phyloP scores from a whole-genome alignment of 495 filamentous ascomycete genomes.

The Opeltia flavorubescens region DNA sequence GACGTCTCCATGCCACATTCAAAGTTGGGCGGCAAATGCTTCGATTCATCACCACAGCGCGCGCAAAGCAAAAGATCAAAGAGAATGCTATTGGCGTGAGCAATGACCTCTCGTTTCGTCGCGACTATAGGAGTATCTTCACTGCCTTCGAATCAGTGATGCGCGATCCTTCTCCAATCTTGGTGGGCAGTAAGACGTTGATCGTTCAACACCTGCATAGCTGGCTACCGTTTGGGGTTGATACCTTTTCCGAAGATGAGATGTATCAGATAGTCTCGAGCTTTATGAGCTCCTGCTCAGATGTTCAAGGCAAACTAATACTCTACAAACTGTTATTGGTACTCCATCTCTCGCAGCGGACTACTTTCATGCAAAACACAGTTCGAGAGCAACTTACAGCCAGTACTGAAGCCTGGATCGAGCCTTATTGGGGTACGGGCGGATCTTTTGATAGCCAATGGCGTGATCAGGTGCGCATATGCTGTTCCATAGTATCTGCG shows the following conservation, averaged over 20 bases:
- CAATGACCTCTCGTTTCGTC: constrained; percentile 59
- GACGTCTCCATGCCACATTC: constrained; percentile 78
- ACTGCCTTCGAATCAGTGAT: constrained; percentile 79
- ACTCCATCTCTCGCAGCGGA: constrained; percentile 69
- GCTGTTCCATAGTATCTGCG: constrained; percentile 77
- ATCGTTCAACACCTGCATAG: constrained; percentile 94
- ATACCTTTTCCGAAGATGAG: constrained; percentile 64
- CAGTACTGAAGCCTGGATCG: constrained; percentile 82
- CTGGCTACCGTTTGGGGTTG: constrained; percentile 80
- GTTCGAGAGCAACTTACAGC: constrained; percentile 57
- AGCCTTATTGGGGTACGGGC: constrained; percentile 79
- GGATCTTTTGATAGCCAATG: constrained; percentile 67
- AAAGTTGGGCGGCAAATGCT: constrained; percentile 90
- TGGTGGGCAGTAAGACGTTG: constrained; percentile 87
- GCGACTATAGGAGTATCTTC: constrained; percentile 77
- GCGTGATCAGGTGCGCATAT: constrained; percentile 83
- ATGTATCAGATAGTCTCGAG: constrained; percentile 82
- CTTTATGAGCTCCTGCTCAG: constrained; percentile 82
- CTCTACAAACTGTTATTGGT: constrained; percentile 88
- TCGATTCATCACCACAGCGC: constrained; percentile 86
- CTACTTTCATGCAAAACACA: constrained; percentile 63
- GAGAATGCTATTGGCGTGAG: constrained; percentile 84
- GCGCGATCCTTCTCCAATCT: constrained; percentile 65
- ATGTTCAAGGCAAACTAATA: constrained; percentile 84
- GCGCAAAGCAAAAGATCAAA: constrained; percentile 74